Base-by-base conservation (phyloP, 192 early-diverging fungal species). In the Linderina pennispora region DNA sequence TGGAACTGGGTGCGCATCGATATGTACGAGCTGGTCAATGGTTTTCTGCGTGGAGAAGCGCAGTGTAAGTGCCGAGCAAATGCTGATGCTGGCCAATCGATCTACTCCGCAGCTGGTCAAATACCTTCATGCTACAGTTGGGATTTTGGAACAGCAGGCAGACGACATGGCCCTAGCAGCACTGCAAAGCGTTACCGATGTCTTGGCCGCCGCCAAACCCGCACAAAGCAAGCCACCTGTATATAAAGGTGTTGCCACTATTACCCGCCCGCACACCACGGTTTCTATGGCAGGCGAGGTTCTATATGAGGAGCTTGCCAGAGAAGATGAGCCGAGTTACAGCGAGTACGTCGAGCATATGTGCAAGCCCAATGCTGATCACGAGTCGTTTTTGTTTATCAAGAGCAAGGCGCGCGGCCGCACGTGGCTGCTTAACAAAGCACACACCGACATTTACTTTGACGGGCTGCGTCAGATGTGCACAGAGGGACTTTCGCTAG, bases 1-100 rank as follows among this genome's bases (percentile, higher is more conserved):
- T 97, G 94, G 94, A 93, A 94, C 77, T 97, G 94, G 91, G 77
- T 90, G 40, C 64, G 45, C 37, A 62, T 60, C 42, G 60, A 40
- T 20, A 57, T 36, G 41, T 78, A 43, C 55, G 55, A 38, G 26
- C 21, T 32, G 43, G 88, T 88, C 55, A 92, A 91, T 55, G 88
- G 87, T 59, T 81, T 89, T 36, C 79, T 93, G 43, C 85, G 82
- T 58, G 84, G 80, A 45, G 74, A 81, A 32, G 79, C 85, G 23
- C 82, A 91, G 54, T 80, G 89, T n/a, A n/a, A n/a, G n/a, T 59
- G 72, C 28, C 5, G 45, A 35, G 14, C 41, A 24, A 3, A 9
- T 61, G 20, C 53, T 49, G 8, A 46, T 33, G 11, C 25, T 97
- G 42, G 90, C 88, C 80, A 94, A 92, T 79, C 80, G 90, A 36